phyloP scores from a whole-genome alignment of 192 early-diverging fungal genomes.

The Lunasporangiospora selenospora region DNA sequence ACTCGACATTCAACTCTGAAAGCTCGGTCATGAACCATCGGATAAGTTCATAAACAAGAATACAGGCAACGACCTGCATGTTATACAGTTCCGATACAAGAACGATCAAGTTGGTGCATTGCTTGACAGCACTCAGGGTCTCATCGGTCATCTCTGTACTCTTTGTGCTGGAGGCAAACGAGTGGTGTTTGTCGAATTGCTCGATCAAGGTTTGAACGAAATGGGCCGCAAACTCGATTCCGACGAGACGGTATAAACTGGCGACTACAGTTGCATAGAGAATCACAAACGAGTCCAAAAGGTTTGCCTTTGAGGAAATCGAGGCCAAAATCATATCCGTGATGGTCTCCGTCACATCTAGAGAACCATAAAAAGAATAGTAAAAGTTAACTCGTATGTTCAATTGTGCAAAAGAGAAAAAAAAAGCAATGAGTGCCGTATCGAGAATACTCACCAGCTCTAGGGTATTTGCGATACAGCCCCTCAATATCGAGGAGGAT shows the following conservation, averaged over 20 bases:
- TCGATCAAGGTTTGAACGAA: slow-evolving; percentile 80
- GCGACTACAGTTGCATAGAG: slow-evolving; percentile 90
- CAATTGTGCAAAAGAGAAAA: too few relatives aligned
- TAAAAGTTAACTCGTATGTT: background rate
- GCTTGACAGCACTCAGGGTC: slow-evolving; percentile 62
- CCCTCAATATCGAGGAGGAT: slow-evolving; percentile 85
- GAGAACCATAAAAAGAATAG: background rate
- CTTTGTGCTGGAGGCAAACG: slow-evolving; percentile 49
- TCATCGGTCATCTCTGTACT: slow-evolving; percentile 50
- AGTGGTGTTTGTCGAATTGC: slow-evolving; percentile 68
- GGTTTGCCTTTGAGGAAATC: slow-evolving; percentile 82
- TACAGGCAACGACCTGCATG: slow-evolving; percentile 85
- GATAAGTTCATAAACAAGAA: slow-evolving; percentile 90
- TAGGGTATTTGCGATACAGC: slow-evolving; percentile 70
- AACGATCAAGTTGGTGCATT: slow-evolving; percentile 82
- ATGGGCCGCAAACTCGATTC: slow-evolving; percentile 85
- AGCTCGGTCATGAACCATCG: slow-evolving; percentile 71
- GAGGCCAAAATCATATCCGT: slow-evolving; percentile 78
- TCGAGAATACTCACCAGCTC: slow-evolving; percentile 59
- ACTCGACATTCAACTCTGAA: slow-evolving; percentile 86
- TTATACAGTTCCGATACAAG: slow-evolving; percentile 88
- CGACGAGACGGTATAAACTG: slow-evolving; percentile 78
- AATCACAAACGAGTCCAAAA: slow-evolving; percentile 91
- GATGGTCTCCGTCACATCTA: slow-evolving; percentile 88
- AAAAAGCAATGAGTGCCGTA: slow-evolving; percentile 7